A percentile compares a stretch with the other conserved stretches of the same genome.
Evolutionary conservation across 2,329 filamentous ascomycete species (phyloP).

Genomic region (Ophiostoma pallidulum): DNA sequence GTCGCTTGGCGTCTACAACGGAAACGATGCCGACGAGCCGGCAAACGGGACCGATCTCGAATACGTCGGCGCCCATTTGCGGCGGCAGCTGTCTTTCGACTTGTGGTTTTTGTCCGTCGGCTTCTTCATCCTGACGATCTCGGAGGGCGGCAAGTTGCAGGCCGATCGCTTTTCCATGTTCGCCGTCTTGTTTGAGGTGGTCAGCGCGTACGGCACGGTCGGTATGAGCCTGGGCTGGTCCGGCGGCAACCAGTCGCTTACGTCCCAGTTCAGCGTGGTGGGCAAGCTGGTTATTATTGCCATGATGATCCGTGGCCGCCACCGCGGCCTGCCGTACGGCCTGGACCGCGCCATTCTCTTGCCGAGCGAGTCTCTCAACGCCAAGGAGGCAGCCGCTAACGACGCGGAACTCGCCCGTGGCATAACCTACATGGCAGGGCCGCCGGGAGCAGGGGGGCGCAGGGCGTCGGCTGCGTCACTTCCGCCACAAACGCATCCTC

Average conservation of each 20-base stretch:
- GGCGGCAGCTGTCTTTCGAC: constrained; percentile 90
- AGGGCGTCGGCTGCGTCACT: constrained; percentile 29
- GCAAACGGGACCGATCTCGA: constrained; percentile 54
- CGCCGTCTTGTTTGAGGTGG: constrained; percentile 68
- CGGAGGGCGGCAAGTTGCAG: constrained; percentile 66
- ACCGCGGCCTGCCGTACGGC: constrained; percentile 59
- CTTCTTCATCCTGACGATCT: constrained; percentile 84
- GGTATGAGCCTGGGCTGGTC: constrained; percentile 81
- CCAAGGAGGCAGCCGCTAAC: constrained; percentile 41
- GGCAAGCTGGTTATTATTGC: constrained; percentile 60
- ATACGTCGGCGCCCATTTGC: constrained; percentile 85
- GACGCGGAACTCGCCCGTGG: constrained; percentile 20
- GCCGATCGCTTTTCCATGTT: constrained; percentile 57
- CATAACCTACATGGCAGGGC: constrained; percentile 16
- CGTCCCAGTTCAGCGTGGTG: constrained; percentile 66
- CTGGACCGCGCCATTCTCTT: constrained; percentile 53
- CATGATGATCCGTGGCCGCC: constrained; percentile 61
- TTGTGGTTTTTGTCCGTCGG: constrained; percentile 95
- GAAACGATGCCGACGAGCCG: constrained; percentile 37
- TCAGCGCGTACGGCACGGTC: constrained; percentile 90
- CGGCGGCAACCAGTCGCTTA: constrained; percentile 67
- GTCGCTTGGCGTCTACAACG: constrained; percentile 63
- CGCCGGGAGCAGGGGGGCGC: no score
- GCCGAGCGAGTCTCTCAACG: constrained; percentile 46
- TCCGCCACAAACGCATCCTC: constrained; percentile 19